These are phyloP conservation scores for Diddensiella transvaalensis DNA, from an alignment of 805 yeast genomes.

Conservation along the genomic window DNA sequence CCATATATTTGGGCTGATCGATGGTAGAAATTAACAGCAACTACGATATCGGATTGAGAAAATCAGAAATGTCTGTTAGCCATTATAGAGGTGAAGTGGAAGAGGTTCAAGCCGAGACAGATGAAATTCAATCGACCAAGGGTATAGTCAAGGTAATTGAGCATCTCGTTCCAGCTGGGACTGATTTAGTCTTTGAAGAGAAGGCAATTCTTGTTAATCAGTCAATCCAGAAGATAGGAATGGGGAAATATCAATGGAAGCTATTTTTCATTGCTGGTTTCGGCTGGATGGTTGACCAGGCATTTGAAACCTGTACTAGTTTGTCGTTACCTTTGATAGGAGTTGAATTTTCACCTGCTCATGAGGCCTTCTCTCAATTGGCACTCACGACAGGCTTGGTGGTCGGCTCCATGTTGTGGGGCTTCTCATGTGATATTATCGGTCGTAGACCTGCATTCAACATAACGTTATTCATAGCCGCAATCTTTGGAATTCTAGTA, in stretches of 20 bases:
- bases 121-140: background rate
- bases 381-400: slow-evolving; percentile 39
- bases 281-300: slow-evolving; percentile 52
- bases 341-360: slow-evolving; percentile 40
- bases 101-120: background rate
- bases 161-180: slow-evolving; percentile 9
- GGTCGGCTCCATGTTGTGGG: slow-evolving; percentile 54
- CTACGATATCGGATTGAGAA: no score
- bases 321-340: slow-evolving; percentile 45
- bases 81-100: no score
- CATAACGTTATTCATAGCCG: slow-evolving; percentile 44
- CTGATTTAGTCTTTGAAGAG: slow-evolving; percentile 9
- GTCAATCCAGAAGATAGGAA: slow-evolving; percentile 6
- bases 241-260: slow-evolving; percentile 40
- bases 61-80: no score
- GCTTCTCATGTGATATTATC: slow-evolving; percentile 51
- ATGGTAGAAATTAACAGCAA: no score
- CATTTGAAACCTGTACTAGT: slow-evolving; percentile 44
- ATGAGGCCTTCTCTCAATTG: slow-evolving; percentile 18
- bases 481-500: slow-evolving; percentile 47
- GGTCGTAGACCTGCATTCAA: slow-evolving; percentile 54
- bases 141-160: background rate
- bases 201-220: slow-evolving; percentile 6
- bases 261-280: slow-evolving; percentile 48
- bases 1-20: no score